Evolutionary conservation across 257 asterid species (phyloP).

Genomic region (Anisodus acutangulus): DNA sequence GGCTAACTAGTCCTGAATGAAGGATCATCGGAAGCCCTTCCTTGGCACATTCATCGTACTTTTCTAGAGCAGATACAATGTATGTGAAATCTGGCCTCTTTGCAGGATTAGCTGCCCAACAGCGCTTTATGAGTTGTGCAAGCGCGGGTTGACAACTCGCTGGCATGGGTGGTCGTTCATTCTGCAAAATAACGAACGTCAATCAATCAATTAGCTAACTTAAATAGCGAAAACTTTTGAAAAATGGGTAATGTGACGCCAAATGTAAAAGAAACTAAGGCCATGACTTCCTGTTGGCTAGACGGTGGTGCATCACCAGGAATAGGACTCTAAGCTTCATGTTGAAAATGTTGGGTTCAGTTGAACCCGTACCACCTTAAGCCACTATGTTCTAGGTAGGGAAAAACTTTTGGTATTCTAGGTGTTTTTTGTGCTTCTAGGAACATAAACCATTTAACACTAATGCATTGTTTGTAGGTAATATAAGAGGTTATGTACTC

Average conservation of each 20-base stretch:
- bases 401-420: no score
- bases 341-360: no score
- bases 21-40: constrained; percentile 86
- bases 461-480: no score
- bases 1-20: constrained; percentile 60
- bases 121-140: constrained; percentile 85
- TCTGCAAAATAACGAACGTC: constrained; percentile 45
- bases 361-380: no score
- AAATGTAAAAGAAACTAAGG: background rate
- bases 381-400: no score
- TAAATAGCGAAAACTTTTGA: background rate
- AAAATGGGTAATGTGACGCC: no score
- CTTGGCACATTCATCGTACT: constrained; percentile 76
- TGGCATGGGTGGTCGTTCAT: constrained; percentile 88
- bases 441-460: no score
- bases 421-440: no score
- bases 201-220: background rate
- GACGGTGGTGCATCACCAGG: no score
- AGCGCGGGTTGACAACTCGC: constrained; percentile 88
- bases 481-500: no score
- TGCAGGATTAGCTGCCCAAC: constrained; percentile 86
- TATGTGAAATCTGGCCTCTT: constrained; percentile 84
- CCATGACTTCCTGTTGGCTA: no score
- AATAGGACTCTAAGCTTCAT: no score
- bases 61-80: constrained; percentile 72